These are phyloP conservation scores for Penicillium griseofulvum DNA, from an alignment of 2,329 filamentous ascomycete genomes.

Conservation along the genomic window DNA sequence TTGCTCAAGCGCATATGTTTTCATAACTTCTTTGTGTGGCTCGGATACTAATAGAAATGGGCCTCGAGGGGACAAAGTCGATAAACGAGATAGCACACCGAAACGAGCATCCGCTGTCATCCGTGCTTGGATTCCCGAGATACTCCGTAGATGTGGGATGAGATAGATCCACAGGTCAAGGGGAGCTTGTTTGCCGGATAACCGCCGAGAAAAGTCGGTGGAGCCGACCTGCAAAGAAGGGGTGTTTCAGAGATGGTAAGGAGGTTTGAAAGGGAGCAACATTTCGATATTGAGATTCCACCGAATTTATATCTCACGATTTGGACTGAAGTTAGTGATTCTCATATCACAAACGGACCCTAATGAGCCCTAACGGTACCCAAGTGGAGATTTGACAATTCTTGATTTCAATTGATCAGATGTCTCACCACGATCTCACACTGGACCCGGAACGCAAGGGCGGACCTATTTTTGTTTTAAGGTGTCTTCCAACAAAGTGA, in stretches of 20 bases:
- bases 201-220: background rate
- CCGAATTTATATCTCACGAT: background rate
- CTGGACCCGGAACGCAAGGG: background rate
- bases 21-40: background rate
- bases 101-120: background rate
- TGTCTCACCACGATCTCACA: background rate
- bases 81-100: background rate
- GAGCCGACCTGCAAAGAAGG: background rate
- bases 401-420: background rate
- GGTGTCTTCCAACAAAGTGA: conserved; percentile 7
- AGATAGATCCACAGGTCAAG: background rate
- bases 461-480: background rate
- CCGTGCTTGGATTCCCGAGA: background rate
- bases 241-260: background rate
- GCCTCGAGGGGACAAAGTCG: background rate
- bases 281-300: background rate
- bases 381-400: background rate
- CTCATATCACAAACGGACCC: background rate
- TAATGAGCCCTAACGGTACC: background rate
- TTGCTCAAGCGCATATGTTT: background rate
- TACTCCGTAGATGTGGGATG: background rate
- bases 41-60: too few species aligned
- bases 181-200: background rate
- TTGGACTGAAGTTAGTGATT: background rate
- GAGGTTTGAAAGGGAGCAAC: background rate